Evolutionary conservation across 345 rosid species (phyloP).

Genomic region (Bruguiera gymnorhiza): DNA sequence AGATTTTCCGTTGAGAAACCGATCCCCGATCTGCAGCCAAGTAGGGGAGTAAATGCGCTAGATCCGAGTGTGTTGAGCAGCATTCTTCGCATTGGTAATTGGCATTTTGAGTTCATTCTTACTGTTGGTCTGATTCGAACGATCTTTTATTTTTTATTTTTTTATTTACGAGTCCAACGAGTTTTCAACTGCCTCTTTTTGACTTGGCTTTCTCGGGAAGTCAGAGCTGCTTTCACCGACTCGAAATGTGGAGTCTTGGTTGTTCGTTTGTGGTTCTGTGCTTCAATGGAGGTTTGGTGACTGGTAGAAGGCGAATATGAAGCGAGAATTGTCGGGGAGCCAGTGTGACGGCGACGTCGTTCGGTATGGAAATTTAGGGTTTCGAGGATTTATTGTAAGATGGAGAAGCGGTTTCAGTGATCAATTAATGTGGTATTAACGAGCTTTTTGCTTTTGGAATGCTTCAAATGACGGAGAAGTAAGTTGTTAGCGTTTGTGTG

Average conservation of each 20-base stretch:
- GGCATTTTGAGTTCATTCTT: constrained; percentile 16
- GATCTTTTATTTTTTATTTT: not conserved
- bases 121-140: constrained; percentile 1
- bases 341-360: constrained; percentile 15
- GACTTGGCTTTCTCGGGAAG: not conserved
- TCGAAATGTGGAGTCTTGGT: constrained; percentile 1
- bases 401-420: constrained; percentile 8
- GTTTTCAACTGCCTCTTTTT: no score
- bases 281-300: constrained; percentile 7
- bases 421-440: constrained; percentile 5
- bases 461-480: constrained; percentile 11
- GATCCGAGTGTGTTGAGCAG: constrained; percentile 36
- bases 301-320: constrained; percentile 15
- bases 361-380: constrained; percentile 34
- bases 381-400: constrained; percentile 15
- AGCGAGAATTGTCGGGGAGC: constrained; percentile 1
- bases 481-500: not conserved
- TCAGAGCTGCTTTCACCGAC: constrained; percentile 6
- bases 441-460: constrained; percentile 13
- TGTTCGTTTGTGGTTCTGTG: constrained; percentile 9
- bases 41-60: constrained; percentile 29
- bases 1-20: not conserved
- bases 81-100: constrained; percentile 27
- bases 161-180: no score
- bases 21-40: constrained; percentile 36